These are phyloP conservation scores for Graphium sp. DNA, from an alignment of 2,329 filamentous ascomycete species.

Conservation along the genomic window DNA sequence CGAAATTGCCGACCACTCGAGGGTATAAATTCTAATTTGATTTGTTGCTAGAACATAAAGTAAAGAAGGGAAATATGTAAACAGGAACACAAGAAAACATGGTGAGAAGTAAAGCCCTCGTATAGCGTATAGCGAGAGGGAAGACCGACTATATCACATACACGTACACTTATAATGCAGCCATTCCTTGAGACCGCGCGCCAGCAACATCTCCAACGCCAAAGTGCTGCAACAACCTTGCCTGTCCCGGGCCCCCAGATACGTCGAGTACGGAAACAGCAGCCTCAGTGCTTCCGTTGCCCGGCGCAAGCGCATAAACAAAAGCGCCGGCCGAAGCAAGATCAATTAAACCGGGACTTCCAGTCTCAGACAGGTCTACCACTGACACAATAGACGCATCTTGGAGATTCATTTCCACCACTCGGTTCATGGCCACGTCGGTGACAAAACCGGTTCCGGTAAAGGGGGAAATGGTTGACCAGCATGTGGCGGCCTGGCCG, in stretches of 20 bases:
- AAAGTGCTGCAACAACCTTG: constrained; percentile 15
- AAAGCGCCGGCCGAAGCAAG: constrained; percentile 31
- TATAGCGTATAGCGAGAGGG: no score
- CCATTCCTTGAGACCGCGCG: constrained; percentile 14
- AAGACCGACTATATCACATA: no score
- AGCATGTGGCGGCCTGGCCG: constrained; percentile 39
- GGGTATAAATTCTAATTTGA: no score
- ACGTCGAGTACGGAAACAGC: constrained; percentile 20
- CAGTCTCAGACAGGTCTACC: constrained; percentile 24
- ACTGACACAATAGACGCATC: constrained; percentile 27
- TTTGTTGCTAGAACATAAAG: no score
- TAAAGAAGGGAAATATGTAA: no score
- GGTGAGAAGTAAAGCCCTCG: no score
- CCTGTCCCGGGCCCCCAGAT: constrained; percentile 4
- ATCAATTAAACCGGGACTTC: constrained; percentile 38
- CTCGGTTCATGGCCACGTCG: constrained; percentile 30
- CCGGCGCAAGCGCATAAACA: constrained; percentile 38
- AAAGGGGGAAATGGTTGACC: constrained; percentile 29
- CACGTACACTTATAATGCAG: no score
- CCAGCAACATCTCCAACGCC: constrained; percentile 10
- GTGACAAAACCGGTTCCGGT: constrained; percentile 40
- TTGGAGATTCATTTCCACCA: constrained; percentile 36
- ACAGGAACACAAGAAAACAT: no score
- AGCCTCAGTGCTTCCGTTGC: constrained; percentile 23
- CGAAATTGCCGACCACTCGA: no score